Evolutionary conservation across 495 filamentous ascomycete species (phyloP).

Genomic region (Penicillium daleae): DNA sequence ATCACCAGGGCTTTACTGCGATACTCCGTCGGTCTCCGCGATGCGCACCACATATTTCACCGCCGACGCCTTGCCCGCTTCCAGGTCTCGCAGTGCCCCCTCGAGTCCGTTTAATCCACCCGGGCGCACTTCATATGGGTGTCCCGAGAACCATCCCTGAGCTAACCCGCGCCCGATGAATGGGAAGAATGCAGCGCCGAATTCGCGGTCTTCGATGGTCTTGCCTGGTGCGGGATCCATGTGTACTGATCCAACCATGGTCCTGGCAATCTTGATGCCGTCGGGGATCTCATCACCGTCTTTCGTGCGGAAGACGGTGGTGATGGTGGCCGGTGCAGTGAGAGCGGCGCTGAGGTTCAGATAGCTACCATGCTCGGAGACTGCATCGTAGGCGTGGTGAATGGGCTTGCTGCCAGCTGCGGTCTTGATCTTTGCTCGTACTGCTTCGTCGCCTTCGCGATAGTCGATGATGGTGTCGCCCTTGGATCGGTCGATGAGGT

Average conservation of each 20-base stretch:
- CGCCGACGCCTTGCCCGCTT: constrained; percentile 66
- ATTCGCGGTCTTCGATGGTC: constrained; percentile 49
- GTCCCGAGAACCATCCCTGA: constrained; percentile 64
- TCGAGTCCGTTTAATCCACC: constrained; percentile 64
- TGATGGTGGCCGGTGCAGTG: constrained; percentile 48
- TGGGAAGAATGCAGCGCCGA: constrained; percentile 59
- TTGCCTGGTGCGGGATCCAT: constrained; percentile 13
- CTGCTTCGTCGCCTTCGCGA: constrained; percentile 46
- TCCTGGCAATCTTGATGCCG: constrained; percentile 10
- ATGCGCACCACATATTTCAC: constrained; percentile 73
- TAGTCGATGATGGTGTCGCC: constrained; percentile 77
- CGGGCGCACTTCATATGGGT: constrained; percentile 63
- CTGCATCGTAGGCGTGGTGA: constrained; percentile 63
- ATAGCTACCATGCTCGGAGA: constrained; percentile 55
- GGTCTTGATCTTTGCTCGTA: constrained; percentile 27
- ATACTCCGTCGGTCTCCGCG: constrained; percentile 55
- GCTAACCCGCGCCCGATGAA: constrained; percentile 56
- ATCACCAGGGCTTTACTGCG: constrained; percentile 3
- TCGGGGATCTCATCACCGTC: constrained; percentile 37
- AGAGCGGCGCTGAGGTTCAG: constrained; percentile 28
- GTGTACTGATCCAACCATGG: constrained; percentile 24
- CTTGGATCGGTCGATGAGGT: constrained; percentile 61
- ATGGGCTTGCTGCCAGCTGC: constrained; percentile 24
- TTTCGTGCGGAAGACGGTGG: constrained; percentile 53
- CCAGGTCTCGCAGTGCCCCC: constrained; percentile 57